Evolutionary conservation across 2,329 filamentous ascomycete genomes (phyloP), one percentile per base, ranked within the genome.

Genomic region (Xylariaceae sp.): DNA sequence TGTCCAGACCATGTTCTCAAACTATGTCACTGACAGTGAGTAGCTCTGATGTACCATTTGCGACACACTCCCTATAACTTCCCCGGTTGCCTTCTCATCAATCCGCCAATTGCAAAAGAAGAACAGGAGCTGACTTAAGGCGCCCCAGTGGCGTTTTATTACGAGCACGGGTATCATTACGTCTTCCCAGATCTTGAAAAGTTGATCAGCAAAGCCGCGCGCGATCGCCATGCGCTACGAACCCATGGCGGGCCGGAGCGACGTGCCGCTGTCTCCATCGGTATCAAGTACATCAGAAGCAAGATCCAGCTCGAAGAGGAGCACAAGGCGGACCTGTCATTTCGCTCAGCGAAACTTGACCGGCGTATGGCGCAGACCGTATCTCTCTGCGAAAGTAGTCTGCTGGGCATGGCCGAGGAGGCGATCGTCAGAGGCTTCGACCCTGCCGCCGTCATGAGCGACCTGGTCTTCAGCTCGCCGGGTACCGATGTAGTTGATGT

Each of bases 401-500:
- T 78, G 39, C 44, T 72, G 53, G 57, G 64, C 18, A 46, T 78
- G 54, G 74, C 73, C 4, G 50, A 40, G 4, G 54, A 57, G 34
- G 41, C 52, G 17, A 49, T 53, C 11, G 49, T 40, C 12, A 51
- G 54, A 11, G 52, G 54, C 13, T 55, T 45, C 31, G 54, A 57
- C 32, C 51, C 42, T 8, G 54, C 37, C 13, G 52, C 38, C 2
- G 41, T 51, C 16, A 46, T 55, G 39, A 53, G 39, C 37, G 54
- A 57, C 38, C 41, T 54, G 34, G 53, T 52, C 19, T 54, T 54
- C 41, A 50, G 54, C 41, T 53, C 45, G 9, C 54, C 42, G 6
- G 42, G 42, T n/a, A 44, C 42, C 9, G 42, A 44, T 28, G 42
- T 44, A 8, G 32, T 44, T 9, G 42, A 44, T 18, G 38, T 44